Base-by-base conservation (phyloP, 352 stramenopile genomes). In the Blastocystis hominis region DNA sequence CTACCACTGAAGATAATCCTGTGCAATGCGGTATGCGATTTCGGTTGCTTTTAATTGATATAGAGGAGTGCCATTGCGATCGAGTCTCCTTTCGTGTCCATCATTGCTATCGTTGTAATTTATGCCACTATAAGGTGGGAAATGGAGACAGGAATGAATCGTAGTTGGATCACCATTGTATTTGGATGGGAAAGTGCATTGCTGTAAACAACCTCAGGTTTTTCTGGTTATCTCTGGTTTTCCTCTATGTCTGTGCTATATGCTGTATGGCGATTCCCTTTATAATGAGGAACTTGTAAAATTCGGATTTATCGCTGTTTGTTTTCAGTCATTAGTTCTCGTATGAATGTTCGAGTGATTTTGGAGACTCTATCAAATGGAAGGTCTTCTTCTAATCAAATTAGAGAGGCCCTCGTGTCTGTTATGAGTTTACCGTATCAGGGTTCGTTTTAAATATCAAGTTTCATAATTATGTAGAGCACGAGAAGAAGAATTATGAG, bases 141-240 rank as follows among this genome's bases (percentile, higher is more conserved):
- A 9, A 20, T 56, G 0, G 9, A 20, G 9, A 56, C 17, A 20
- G 9, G 9, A 20, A 20, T 20, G 50, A 56, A 56, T 56, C 17
- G 50, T 30, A 69, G 42, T 53, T 84, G 46, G 72, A 84, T 2
- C 72, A 84, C 42, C 72, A 84, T 30, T 84, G 72, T 46, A 84
- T 84, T 30, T 84, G 72, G 72, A 84, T 84, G 72, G 72, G 72
- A 5, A 84, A 84, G 54, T 84, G 72, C 54, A 84, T 84, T n/a
- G 72, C 42, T 17, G 38, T 34, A 17, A 62, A 63, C 13, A 84
- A 34, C n/a, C 72, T 84, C 9, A 20, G 10, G 7, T 84, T 47
- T 64, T 84, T 84, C 72, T 64, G 66, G n/a, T 20, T 46, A 13
- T 46, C 72, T 53, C 44, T 84, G n/a, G 24, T 38, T 66, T 17